Evolutionary conservation across 768 basidiomycete species (phyloP), one percentile per base, ranked within the genome.

Genomic region (Phylloporus sp.): DNA sequence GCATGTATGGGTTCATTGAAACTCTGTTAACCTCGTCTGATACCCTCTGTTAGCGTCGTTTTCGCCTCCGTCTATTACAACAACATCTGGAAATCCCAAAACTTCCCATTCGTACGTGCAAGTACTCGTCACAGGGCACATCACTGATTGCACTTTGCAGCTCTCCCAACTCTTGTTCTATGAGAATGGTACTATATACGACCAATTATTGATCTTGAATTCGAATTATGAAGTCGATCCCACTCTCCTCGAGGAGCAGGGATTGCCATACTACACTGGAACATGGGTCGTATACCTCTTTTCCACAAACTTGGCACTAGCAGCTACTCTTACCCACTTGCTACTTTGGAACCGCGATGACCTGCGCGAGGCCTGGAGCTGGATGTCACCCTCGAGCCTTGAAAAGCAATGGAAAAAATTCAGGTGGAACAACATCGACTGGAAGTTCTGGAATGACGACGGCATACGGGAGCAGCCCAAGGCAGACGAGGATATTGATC

Each of bases 1-100:
- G 74, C 73, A 72, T 76, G 77, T 80, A 43, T 36, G 72, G 51
- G 9, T 45, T 14, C 3, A 38, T 29, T 17, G 2, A 24, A 24
- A 14, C 14, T 13, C 18, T 9, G 2, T 6, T 2, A 4, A 14
- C 15, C 15, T 21, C 31, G 20, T 38, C 52, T 53, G 31, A 58
- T 10, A 5, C 21, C 3, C 1, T 29, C 17, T 54, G 42, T 29
- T 50, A 59, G 58, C 55, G 65, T 48, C 54, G 67, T 62, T 64
- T 74, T 49, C 52, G 68, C 43, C 18, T 14, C 63, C 0, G 53
- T 71, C 3, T 77, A 68, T 52, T 72, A 71, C 10, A 69, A 60
- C 34, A 82, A 85, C 48, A 64, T 72, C 10, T 84, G 81, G 81
- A 61, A 75, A 36, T 75, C 74, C 2, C 74, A 78, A 55, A 74